Conservation (phyloP, 805 yeast species). For the Starmerella vaccinii region DNA sequence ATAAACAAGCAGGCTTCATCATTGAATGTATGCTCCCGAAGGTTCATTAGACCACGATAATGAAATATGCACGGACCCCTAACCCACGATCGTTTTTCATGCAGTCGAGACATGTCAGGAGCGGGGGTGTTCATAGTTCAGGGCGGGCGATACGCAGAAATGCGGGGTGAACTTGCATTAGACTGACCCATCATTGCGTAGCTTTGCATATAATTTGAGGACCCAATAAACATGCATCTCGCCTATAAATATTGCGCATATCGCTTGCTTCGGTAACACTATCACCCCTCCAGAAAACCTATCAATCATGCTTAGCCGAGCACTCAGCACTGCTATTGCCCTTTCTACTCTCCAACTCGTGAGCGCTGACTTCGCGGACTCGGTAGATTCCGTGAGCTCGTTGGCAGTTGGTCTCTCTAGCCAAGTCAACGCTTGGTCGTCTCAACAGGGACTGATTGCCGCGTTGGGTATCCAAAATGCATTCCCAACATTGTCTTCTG, state of each 20-base stretch:
- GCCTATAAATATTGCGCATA: background rate
- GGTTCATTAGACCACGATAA: background rate
- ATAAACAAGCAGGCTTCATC: too few species aligned
- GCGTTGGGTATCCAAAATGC: conserved; percentile 19
- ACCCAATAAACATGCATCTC: background rate
- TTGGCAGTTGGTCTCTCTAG: conserved; percentile 8
- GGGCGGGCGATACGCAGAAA: background rate
- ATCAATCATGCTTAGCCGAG: background rate
- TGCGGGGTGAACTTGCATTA: background rate
- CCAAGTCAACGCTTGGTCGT: conserved; percentile 14
- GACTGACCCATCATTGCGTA: background rate
- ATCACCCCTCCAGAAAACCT: background rate
- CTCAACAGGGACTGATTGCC: conserved; percentile 23
- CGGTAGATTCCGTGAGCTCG: conserved; percentile 14
- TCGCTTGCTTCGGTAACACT: background rate
- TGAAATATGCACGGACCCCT: background rate
- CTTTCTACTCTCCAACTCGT: conserved; percentile 14
- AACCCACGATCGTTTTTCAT: background rate
- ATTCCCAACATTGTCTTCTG: conserved; percentile 16
- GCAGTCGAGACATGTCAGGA: background rate
- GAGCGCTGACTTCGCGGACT: conserved; percentile 17
- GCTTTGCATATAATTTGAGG: background rate
- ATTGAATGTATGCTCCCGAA: too few species aligned
- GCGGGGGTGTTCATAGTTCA: background rate
- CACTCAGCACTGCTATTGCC: conserved; percentile 11